phyloP scores from a whole-genome alignment of 2,329 filamentous ascomycete species.

The Colletotrichum horii region DNA sequence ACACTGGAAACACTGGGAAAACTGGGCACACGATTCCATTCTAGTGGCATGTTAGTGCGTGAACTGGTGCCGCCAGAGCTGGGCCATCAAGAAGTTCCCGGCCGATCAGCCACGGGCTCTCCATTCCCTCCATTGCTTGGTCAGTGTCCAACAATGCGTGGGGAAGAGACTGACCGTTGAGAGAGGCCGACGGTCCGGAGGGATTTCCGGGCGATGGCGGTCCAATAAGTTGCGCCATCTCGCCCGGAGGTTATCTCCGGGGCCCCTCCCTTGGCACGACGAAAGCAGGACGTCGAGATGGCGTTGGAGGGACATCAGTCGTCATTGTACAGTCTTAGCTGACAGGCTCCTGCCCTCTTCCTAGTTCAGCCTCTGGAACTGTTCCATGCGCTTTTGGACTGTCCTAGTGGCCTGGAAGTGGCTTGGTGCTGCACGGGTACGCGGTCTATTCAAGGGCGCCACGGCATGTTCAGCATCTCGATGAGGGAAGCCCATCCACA shows the following conservation, averaged over 20 bases:
- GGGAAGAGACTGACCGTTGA: not conserved
- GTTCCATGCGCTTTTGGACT: not conserved
- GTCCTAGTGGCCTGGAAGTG: not conserved
- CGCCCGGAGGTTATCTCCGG: slow-evolving; percentile 2
- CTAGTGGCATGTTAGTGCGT: not conserved
- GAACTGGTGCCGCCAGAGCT: not conserved
- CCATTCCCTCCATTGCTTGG: not conserved
- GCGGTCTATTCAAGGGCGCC: not conserved
- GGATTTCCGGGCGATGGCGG: not conserved
- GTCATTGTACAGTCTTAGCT: slow-evolving; percentile 4
- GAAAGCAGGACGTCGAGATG: not conserved
- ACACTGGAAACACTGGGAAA: not conserved
- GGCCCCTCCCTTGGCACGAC: not conserved
- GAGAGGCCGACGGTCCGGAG: not conserved
- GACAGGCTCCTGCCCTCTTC: not conserved
- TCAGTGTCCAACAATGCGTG: not conserved
- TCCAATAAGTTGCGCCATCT: not conserved
- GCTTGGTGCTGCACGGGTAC: not conserved
- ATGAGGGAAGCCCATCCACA: not conserved
- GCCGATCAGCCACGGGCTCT: not conserved
- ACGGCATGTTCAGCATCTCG: not conserved
- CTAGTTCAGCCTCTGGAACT: not conserved
- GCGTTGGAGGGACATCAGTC: not conserved
- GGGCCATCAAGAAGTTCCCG: not conserved
- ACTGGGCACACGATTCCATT: not conserved